Evolutionary conservation across 805 yeast genomes (phyloP), one percentile per base, ranked within the genome.

Genomic region (Suhomyces vadensis): DNA sequence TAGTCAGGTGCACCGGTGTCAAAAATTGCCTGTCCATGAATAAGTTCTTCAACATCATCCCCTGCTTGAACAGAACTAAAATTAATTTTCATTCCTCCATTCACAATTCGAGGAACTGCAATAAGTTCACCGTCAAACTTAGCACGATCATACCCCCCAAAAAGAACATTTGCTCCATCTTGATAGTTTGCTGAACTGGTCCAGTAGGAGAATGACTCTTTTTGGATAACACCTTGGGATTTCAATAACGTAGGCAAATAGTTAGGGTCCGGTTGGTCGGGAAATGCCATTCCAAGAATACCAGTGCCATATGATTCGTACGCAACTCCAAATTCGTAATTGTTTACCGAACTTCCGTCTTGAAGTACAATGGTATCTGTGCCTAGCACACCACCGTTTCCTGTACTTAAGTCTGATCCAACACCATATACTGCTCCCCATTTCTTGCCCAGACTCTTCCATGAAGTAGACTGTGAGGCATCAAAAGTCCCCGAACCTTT

Each of bases 121-220:
- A 21, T 10, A 35, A 48, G 40, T 9, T 25, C 24, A 3, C 54
- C 56, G 11, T 37, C 35, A 35, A 42, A 50, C 47, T 57, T 57
- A 22, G 41, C 54, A 3, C 37, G 20, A 44, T 57, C 61, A 10
- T 52, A 47, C 8, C 55, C 61, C 9, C 61, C 61, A 39, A 57
- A 52, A 7, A 57, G 38, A 20, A 57, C 33, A 1, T 50, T 39
- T n/a, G n/a, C n/a, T 9, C 61, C 61, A 8, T 31, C 4, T 5
- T 23, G n/a, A 4, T 46, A 47, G 38, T 44, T 24, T 4, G 43
- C 51, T 24, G 47, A 49, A 37, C 47, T 48, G 39, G 51, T 39
- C 47, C 45, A 52, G 22, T 50, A 29, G 5, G 56, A 50, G 41
- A 50, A 52, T 7, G 46, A 25, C 2, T 47, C 44, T 6, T 21